Evolutionary conservation across 768 basidiomycete genomes (phyloP).

Genomic region (Boletus patriciae): DNA sequence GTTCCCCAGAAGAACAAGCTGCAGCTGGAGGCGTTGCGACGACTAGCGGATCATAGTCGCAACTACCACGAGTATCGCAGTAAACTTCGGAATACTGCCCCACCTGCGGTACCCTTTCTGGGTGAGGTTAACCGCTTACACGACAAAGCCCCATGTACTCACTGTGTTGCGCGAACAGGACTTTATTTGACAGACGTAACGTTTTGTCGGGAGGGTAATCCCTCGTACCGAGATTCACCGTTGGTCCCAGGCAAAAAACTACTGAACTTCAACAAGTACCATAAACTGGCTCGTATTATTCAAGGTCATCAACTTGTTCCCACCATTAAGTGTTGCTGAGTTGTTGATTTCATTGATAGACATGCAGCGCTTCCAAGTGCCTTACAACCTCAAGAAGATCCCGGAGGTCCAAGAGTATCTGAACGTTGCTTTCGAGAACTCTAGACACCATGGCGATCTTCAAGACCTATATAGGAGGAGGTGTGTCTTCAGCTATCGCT

Average conservation of each 20-base stretch:
- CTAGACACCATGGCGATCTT: conserved; percentile 75
- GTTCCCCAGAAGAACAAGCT: conserved; percentile 82
- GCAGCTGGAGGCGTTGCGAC: conserved; percentile 76
- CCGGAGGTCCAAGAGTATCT: conserved; percentile 86
- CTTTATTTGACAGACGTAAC: conserved; percentile 90
- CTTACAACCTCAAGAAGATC: conserved; percentile 85
- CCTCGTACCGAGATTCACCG: conserved; percentile 79
- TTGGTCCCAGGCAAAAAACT: conserved; percentile 72
- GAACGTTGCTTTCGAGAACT: conserved; percentile 68
- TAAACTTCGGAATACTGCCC: conserved; percentile 80
- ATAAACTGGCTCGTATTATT: conserved; percentile 82
- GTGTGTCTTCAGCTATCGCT: conserved; percentile 38
- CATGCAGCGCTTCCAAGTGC: conserved; percentile 89
- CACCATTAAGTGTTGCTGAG: neutral
- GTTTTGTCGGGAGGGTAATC: conserved; percentile 95
- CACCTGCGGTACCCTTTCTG: conserved; percentile 94
- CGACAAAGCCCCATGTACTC: conserved; percentile 6
- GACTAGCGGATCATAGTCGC: conserved; percentile 86
- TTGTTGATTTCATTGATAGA: conserved; percentile 43
- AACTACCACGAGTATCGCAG: conserved; percentile 92
- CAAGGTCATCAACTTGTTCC: conserved; percentile 51
- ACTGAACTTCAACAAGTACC: conserved; percentile 96
- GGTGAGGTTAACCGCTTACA: conserved; percentile 45
- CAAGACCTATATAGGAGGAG: conserved; percentile 86
- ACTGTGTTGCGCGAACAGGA: conserved; percentile 43